These are phyloP conservation scores for Rubia yunnanensis DNA, from an alignment of 257 asterid genomes.

Conservation along the genomic window DNA sequence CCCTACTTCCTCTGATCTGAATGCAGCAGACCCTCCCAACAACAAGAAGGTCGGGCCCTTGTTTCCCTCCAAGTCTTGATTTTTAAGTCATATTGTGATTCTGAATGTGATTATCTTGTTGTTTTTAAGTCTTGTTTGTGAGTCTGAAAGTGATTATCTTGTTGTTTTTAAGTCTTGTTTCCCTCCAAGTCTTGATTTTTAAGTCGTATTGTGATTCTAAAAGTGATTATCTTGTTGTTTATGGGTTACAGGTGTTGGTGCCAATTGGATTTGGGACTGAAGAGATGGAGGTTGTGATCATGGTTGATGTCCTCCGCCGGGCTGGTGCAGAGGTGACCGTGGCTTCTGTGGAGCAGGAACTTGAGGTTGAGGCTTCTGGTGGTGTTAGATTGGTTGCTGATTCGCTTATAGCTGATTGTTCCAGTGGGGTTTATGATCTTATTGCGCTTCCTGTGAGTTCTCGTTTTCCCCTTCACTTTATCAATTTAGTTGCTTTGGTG, in stretches of 20 bases:
- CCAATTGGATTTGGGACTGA: conserved; percentile 91
- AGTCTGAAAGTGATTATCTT: too few relatives aligned
- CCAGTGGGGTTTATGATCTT: conserved; percentile 52
- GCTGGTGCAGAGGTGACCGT: conserved; percentile 85
- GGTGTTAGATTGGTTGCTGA: conserved; percentile 85
- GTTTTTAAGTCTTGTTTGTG: not conserved
- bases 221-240: not conserved
- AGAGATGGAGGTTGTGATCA: conserved; percentile 91
- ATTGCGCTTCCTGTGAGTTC: conserved; percentile 66
- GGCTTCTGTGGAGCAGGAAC: conserved; percentile 84
- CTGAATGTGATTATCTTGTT: not conserved
- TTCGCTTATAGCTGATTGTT: conserved; percentile 52
- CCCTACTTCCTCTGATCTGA: conserved; percentile 13
- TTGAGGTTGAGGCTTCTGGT: conserved; percentile 75
- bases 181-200: too few relatives aligned
- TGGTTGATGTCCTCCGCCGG: conserved; percentile 67
- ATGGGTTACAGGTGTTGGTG: conserved; percentile 54
- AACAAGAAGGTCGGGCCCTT: conserved; percentile 45
- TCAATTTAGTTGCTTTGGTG: not conserved
- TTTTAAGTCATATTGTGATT: not conserved
- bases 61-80: too few relatives aligned
- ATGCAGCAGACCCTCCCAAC: conserved; percentile 23
- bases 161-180: too few relatives aligned
- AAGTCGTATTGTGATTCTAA: not conserved
- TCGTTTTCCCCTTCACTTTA: conserved; percentile 1